A percentile compares a stretch with the other conserved stretches of the same genome.
These are phyloP conservation scores for Podochytrium sp. DNA, from an alignment of 192 early-diverging fungal genomes.

Conservation along the genomic window DNA sequence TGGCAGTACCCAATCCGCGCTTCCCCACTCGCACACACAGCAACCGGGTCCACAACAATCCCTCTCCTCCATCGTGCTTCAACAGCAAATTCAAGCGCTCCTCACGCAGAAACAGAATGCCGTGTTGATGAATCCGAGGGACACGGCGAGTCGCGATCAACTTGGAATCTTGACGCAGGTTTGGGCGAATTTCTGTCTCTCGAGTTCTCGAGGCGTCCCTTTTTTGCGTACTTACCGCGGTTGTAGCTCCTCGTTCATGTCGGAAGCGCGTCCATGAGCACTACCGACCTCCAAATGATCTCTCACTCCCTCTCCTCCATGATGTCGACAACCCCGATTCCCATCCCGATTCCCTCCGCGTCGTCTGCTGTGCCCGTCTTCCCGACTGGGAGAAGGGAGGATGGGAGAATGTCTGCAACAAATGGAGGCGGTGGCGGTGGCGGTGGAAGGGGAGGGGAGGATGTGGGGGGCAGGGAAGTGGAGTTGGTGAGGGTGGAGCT, in stretches of 20 bases:
- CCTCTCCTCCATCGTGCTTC: constrained; percentile 19
- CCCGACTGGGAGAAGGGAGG: background rate
- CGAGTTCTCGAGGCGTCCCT: background rate
- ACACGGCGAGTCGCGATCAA: constrained; percentile 29
- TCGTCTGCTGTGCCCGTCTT: background rate
- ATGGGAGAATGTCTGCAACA: background rate
- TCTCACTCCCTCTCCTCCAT: constrained; percentile 2
- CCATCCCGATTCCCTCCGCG: background rate
- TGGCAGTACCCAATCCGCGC: too few relatives aligned
- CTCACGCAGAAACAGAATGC: constrained; percentile 45
- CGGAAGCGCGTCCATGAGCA: background rate
- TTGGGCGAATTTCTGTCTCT: too few relatives aligned
- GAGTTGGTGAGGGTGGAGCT: constrained; percentile 34
- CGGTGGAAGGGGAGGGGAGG: background rate
- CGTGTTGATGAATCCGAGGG: constrained; percentile 36
- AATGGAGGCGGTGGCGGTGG: background rate
- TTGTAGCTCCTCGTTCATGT: constrained; percentile 16
- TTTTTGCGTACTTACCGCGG: background rate
- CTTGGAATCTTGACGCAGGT: constrained; percentile 45
- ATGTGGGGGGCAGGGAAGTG: constrained; percentile 9
- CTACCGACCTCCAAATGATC: constrained; percentile 9
- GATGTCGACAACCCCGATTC: background rate
- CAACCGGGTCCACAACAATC: background rate
- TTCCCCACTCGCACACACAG: background rate
- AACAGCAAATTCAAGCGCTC: constrained; percentile 46